phyloP scores from a whole-genome alignment of 441 rosid species.

The Daphne laureola region DNA sequence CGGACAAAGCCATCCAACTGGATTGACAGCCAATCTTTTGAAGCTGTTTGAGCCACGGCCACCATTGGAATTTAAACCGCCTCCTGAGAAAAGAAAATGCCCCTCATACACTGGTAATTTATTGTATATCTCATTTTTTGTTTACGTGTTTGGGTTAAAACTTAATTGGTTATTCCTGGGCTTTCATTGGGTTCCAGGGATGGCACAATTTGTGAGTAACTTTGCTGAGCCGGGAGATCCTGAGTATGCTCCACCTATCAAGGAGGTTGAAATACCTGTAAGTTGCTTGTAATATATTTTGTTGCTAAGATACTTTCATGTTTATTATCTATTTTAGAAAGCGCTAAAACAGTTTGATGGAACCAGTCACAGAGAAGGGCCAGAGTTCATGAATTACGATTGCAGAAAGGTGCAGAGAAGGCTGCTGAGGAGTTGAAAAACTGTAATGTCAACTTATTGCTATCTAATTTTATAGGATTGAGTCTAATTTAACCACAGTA shows the following conservation, averaged over 20 bases:
- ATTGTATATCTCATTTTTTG: background rate
- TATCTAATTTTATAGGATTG: no score
- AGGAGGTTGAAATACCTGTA: conserved; percentile 81
- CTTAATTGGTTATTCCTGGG: background rate
- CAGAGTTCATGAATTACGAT: conserved; percentile 60
- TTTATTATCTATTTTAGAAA: background rate
- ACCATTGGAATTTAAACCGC: conserved; percentile 77
- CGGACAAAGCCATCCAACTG: conserved; percentile 95
- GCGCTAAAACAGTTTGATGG: background rate
- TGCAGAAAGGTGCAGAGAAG: conserved; percentile 81
- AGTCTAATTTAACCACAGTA: no score
- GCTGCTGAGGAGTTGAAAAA: conserved; percentile 76
- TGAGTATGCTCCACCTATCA: conserved; percentile 80
- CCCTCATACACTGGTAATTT: conserved; percentile 56
- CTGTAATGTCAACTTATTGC: conserved; percentile 27
- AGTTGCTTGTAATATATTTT: conserved; percentile 10
- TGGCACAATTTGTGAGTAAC: conserved; percentile 74
- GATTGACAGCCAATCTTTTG: conserved; percentile 77
- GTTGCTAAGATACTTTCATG: background rate
- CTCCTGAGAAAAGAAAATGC: conserved; percentile 91
- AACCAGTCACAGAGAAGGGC: conserved; percentile 62
- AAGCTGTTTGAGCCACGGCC: conserved; percentile 92
- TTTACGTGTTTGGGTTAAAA: background rate
- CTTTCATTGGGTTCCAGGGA: conserved; percentile 34
- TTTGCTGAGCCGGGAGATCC: conserved; percentile 92